Conservation (phyloP, 805 yeast genomes). For the Blastobotrys peoriensis region DNA sequence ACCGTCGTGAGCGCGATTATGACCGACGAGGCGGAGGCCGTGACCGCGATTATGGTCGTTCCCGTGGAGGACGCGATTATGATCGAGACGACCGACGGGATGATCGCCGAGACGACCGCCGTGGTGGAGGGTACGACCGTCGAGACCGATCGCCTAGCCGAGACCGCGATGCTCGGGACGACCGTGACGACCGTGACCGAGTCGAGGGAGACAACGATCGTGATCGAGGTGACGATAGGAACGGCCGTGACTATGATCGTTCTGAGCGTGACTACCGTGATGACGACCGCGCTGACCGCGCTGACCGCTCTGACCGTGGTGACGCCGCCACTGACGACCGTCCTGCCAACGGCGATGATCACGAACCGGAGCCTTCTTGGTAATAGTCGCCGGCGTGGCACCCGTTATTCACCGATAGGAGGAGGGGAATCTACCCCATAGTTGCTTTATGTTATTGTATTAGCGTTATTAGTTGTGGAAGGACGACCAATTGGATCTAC, state of each 20-base stretch:
- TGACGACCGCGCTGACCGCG: slow-evolving; percentile 6
- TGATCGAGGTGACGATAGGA: slow-evolving; percentile 18
- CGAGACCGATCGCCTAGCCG: slow-evolving; percentile 31
- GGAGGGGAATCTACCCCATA: too few species aligned
- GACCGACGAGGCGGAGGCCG: slow-evolving; percentile 45
- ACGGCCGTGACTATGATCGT: slow-evolving; percentile 13
- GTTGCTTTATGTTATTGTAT: too few species aligned
- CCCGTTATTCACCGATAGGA: too few species aligned
- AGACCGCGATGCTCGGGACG: slow-evolving; percentile 26
- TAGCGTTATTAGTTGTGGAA: too few species aligned
- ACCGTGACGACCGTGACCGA: slow-evolving; percentile 22
- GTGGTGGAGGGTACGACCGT: slow-evolving; percentile 44
- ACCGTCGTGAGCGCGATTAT: slow-evolving; percentile 31
- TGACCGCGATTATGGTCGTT: slow-evolving; percentile 36
- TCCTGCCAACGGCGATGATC: slow-evolving; percentile 9
- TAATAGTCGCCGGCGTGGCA: too few species aligned
- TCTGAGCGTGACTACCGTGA: slow-evolving; percentile 15
- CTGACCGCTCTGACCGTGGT: too few species aligned
- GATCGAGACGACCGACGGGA: slow-evolving; percentile 22
- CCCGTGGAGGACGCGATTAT: slow-evolving; percentile 29
- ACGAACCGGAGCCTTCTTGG: slow-evolving; percentile 1
- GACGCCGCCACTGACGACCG: slow-evolving; percentile 19
- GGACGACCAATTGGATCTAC: too few species aligned
- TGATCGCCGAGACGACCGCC: slow-evolving; percentile 27
- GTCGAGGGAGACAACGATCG: slow-evolving; percentile 11